Base-by-base conservation (phyloP, 2,329 filamentous ascomycete genomes). In the Aspergillus calidoustus region DNA sequence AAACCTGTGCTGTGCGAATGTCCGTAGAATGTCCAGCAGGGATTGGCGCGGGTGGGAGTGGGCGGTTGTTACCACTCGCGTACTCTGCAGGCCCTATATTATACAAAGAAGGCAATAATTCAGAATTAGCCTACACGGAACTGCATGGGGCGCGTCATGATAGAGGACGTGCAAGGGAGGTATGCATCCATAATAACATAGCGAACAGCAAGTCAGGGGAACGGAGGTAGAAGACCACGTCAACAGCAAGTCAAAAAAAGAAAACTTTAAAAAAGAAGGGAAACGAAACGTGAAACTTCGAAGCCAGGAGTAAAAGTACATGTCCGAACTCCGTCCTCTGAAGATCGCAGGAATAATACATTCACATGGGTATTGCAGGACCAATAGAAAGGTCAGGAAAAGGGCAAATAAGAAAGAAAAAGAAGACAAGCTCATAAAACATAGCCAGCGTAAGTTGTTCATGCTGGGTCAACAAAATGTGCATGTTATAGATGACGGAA, bases 401-500 rank as follows among this genome's bases (percentile, higher is more conserved):
- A 54, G n/a, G 34, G 46, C 23, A 51, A 50, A 25, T 38, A 46
- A 57, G 38, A 43, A 52, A 43, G 46, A 59, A 63, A 57, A 15
- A 15, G 11, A 13, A 66, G 51, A 71, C 57, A 68, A 63, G 57
- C 51, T 56, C 43, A 43, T 43, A 38, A 51, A 38, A 68, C 44
- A 63, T 41, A 50, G 44, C 55, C 51, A 63, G 53, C 59, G 52
- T 55, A 23, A 54, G 15, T 55, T 41, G 49, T 53, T 43, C 17
- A 52, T 59, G 55, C 22, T 41, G 63, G 58, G 59, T 59, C 23
- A 65, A 49, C 8, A 38, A 58, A 63, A 60, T 52, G 63, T 67
- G 65, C 59, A 64, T 62, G 72, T 92, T 88, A 95, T 89, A 95
- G 92, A 84, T 93, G 91, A 86, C 92, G 90, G 85, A 93, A 97